Conservation (phyloP, 2,329 filamentous ascomycete species). For the Phaeomoniella chlamydospora region DNA sequence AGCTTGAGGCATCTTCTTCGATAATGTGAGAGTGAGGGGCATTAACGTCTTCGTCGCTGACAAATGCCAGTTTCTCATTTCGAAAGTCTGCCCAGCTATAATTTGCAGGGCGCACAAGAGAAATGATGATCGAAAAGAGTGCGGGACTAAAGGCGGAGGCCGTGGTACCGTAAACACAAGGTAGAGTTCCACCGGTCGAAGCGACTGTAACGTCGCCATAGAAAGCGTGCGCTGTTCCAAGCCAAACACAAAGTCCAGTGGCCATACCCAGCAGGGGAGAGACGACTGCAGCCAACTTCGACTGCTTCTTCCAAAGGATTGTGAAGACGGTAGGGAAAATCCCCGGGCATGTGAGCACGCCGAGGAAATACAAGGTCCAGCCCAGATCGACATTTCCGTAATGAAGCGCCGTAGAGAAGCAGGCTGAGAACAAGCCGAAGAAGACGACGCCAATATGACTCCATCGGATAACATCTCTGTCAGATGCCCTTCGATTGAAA, state of each 20-base stretch:
- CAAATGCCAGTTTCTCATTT: too few relatives aligned
- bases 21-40: too few relatives aligned
- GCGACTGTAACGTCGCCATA: conserved; percentile 33
- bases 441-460: conserved; percentile 39
- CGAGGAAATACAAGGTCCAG: conserved; percentile 39
- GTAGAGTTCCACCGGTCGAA: too few relatives aligned
- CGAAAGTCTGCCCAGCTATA: too few relatives aligned
- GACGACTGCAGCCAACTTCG: conserved; percentile 31
- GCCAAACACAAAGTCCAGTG: conserved; percentile 38
- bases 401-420: conserved; percentile 36
- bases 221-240: conserved; percentile 30
- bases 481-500: conserved; percentile 29
- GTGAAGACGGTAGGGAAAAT: conserved; percentile 40
- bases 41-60: too few relatives aligned
- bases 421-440: conserved; percentile 36
- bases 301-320: conserved; percentile 38
- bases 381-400: conserved; percentile 39
- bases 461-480: conserved; percentile 34
- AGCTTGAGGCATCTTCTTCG: too few relatives aligned
- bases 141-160: conserved; percentile 2
- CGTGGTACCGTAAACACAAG: conserved; percentile 35
- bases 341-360: conserved; percentile 25
- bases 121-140: conserved; percentile 3
- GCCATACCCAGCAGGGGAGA: conserved; percentile 35
- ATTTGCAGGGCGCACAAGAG: too few relatives aligned